Evolutionary conservation across 495 filamentous ascomycete species (phyloP), one percentile per base, ranked within the genome.

Genomic region (Aspergillus saccharolyticus): DNA sequence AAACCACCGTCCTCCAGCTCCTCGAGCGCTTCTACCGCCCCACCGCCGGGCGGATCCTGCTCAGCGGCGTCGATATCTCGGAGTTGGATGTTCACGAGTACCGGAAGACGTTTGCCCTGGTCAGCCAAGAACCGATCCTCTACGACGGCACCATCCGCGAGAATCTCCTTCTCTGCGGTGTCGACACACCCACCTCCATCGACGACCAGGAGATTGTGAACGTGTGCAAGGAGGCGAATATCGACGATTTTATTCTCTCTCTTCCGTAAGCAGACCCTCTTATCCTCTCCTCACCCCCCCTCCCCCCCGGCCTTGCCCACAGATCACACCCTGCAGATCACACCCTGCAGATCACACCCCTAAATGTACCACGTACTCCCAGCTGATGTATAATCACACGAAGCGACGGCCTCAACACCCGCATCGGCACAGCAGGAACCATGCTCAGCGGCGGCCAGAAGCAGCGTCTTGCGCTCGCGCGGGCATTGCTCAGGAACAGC

Each of bases 1-100:
- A 95, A 76, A 85, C 80, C 58, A 94, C 90, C 1, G 86, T 85
- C 0, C 88, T 95, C 59, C 81, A 80, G 21, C 76, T 95, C 16
- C 74, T 93, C 18, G 89, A 95, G 70, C 82, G 89, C 45, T 95
- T 93, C 76, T 94, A 94, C 62, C 87, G 92, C 60, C 84, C 88
- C 0, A 73, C 85, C 0, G 74, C 78, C 9, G 89, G 89, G 2
- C 82, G 81, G 16, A 72, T 94, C 42, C 87, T 76, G 48, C 76
- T 92, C 22, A 89, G 93, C 60, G 88, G 84, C 43, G 78, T 81
- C 58, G 85, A 91, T 48, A 88, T 94, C 55, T 80, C 79, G 17
- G 72, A 71, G 19, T 66, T 91, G 12, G 88, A 91, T 58, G 73
- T 92, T 59, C 85, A 84, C 63, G 76, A 84, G 14, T 95, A 95